Percentiles rank a stretch among this genome's conserved stretches.
Evolutionary conservation across 2,329 filamentous ascomycete species (phyloP).

Genomic region (Ophiostoma novo-ulmi): DNA sequence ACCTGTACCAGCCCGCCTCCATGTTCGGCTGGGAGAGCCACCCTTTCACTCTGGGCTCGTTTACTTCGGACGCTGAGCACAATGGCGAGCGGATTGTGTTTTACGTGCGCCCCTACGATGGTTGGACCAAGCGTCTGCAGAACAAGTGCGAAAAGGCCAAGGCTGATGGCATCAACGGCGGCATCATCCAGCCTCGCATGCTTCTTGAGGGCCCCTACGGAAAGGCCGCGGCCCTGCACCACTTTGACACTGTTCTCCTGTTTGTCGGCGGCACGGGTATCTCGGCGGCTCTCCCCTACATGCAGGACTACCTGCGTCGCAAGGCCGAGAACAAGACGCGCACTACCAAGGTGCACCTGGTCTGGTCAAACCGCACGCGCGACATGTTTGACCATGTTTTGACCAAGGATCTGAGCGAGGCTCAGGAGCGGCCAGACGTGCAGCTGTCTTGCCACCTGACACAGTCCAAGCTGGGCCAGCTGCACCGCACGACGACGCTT

Average conservation of each 20-base stretch:
- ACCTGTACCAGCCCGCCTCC: slow-evolving; percentile 41
- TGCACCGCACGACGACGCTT: slow-evolving; percentile 11
- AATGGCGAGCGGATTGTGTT: slow-evolving; percentile 24
- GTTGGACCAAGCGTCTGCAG: slow-evolving; percentile 27
- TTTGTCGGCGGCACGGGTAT: slow-evolving; percentile 29
- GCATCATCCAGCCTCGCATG: slow-evolving; percentile 16
- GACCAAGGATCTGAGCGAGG: slow-evolving; percentile 8
- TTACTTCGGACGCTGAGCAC: neutral
- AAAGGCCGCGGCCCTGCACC: slow-evolving; percentile 23
- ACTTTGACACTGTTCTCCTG: slow-evolving; percentile 26
- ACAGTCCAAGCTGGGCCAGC: slow-evolving; percentile 5
- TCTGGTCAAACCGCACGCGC: slow-evolving; percentile 26
- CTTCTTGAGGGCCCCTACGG: slow-evolving; percentile 29
- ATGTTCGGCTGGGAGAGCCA: slow-evolving; percentile 46
- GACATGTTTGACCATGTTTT: slow-evolving; percentile 21
- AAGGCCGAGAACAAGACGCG: slow-evolving; percentile 21
- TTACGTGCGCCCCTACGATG: slow-evolving; percentile 26
- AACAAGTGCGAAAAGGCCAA: slow-evolving; percentile 21
- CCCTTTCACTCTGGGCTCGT: slow-evolving; percentile 43
- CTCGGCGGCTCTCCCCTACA: slow-evolving; percentile 25
- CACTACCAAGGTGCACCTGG: slow-evolving; percentile 24
- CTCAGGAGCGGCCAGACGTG: slow-evolving; percentile 23
- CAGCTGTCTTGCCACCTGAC: slow-evolving; percentile 16
- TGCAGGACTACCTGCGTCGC: slow-evolving; percentile 26
- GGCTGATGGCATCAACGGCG: slow-evolving; percentile 11